phyloP scores from a whole-genome alignment of 306 rosid species.

The Lablab purpureus region DNA sequence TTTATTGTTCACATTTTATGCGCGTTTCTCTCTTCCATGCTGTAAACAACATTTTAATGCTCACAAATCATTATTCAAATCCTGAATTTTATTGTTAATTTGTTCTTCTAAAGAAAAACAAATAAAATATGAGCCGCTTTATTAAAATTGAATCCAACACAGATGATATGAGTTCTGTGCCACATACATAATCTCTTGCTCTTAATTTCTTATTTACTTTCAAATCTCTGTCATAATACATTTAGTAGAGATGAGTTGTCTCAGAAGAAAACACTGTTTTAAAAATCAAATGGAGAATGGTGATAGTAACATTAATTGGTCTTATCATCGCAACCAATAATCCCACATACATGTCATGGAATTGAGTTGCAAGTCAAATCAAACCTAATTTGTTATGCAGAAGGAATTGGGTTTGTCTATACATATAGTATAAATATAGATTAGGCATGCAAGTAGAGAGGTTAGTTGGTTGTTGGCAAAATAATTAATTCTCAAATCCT shows the following conservation, averaged over 20 bases:
- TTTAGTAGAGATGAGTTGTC: too few relatives aligned
- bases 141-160: not conserved
- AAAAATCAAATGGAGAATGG: not conserved
- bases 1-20: too few relatives aligned
- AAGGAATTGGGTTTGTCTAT: not conserved
- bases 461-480: conserved; percentile 8
- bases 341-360: not conserved
- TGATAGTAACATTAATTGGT: not conserved
- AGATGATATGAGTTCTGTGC: not conserved
- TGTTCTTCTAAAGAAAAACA: not conserved
- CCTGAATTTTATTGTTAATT: not conserved
- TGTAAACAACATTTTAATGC: not conserved
- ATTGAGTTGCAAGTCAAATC: conserved; percentile 16
- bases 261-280: too few relatives aligned
- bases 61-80: not conserved
- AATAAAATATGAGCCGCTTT: not conserved
- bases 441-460: not conserved
- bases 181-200: conserved; percentile 11
- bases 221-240: not conserved
- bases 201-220: not conserved
- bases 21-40: too few relatives aligned
- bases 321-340: not conserved
- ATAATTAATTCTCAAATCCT: not conserved
- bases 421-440: not conserved
- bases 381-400: not conserved